Evolutionary conservation across 2,329 filamentous ascomycete genomes (phyloP).

Genomic region (Ascomycota sp.): DNA sequence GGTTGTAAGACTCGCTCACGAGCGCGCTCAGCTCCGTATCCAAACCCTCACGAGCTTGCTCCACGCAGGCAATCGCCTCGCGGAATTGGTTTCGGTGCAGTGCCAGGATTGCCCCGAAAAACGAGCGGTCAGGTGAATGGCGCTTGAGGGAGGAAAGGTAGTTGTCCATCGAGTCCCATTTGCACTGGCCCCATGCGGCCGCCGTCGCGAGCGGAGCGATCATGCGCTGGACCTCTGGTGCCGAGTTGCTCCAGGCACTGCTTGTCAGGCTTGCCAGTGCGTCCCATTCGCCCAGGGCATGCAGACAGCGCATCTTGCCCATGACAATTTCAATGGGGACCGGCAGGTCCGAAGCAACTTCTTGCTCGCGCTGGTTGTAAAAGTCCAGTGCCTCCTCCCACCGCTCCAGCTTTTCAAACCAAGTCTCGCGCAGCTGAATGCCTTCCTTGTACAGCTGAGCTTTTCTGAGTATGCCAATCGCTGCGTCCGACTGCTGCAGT

Average conservation of each 20-base stretch:
- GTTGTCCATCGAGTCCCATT: slow-evolving; percentile 96
- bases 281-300: slow-evolving; percentile 95
- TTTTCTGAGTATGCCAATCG: slow-evolving; percentile 89
- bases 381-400: slow-evolving; percentile 94
- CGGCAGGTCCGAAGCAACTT: slow-evolving; percentile 32
- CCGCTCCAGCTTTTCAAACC: slow-evolving; percentile 94
- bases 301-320: slow-evolving; percentile 97
- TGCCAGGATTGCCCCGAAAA: slow-evolving; percentile 88
- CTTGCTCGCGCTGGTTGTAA: slow-evolving; percentile 66
- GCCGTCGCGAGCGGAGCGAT: slow-evolving; percentile 89
- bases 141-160: slow-evolving; percentile 91
- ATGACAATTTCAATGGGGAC: slow-evolving; percentile 82
- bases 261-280: slow-evolving; percentile 69
- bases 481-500: slow-evolving; percentile 91
- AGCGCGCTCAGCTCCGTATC: slow-evolving; percentile 90
- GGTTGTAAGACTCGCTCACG: slow-evolving; percentile 94
- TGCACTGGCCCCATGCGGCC: slow-evolving; percentile 84
- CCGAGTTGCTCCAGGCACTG: slow-evolving; percentile 82
- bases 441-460: slow-evolving; percentile 84
- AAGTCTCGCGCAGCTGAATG: slow-evolving; percentile 88
- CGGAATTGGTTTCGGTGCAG: slow-evolving; percentile 91
- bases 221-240: slow-evolving; percentile 63
- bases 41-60: slow-evolving; percentile 75
- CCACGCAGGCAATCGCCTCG: slow-evolving; percentile 70
- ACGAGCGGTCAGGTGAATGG: slow-evolving; percentile 78